phyloP scores from a whole-genome alignment of 2,329 filamentous ascomycete genomes.

The Colletotrichum liriopes region DNA sequence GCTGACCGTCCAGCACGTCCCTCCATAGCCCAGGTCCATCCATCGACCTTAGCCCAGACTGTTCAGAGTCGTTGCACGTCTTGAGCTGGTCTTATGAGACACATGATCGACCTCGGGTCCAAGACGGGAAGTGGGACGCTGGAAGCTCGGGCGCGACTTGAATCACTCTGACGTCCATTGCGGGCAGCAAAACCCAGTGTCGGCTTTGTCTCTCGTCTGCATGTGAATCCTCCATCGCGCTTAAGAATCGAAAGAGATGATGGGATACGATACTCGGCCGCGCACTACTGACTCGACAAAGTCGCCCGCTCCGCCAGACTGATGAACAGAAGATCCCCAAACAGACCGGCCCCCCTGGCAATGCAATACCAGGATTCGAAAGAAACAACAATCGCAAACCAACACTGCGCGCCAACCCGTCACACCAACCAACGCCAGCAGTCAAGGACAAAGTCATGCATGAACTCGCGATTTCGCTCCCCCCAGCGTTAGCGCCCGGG shows the following conservation, averaged over 20 bases:
- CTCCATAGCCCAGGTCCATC: not conserved
- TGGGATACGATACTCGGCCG: not conserved
- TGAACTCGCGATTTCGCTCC: not conserved
- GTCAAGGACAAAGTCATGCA: not conserved
- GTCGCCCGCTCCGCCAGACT: not conserved
- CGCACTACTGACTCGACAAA: not conserved
- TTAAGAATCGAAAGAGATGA: not conserved
- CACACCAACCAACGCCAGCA: not conserved
- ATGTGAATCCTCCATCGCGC: not conserved
- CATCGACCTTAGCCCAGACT: not conserved
- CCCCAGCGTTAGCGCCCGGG: not conserved
- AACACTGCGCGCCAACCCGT: not conserved
- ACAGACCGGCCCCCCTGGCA: not conserved
- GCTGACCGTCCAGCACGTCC: not conserved
- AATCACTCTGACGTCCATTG: not conserved
- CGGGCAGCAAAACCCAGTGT: not conserved
- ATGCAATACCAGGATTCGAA: not conserved
- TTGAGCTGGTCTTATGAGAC: constrained; percentile 12
- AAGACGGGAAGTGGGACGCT: not conserved
- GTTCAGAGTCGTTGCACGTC: constrained; percentile 19
- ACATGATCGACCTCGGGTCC: constrained; percentile 12
- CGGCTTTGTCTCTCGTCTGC: not conserved
- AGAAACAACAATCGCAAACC: not conserved
- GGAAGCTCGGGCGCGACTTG: not conserved
- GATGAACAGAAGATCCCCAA: not conserved